Base-by-base conservation (phyloP, 352 stramenopile genomes). In the Plasmopara viticola region DNA sequence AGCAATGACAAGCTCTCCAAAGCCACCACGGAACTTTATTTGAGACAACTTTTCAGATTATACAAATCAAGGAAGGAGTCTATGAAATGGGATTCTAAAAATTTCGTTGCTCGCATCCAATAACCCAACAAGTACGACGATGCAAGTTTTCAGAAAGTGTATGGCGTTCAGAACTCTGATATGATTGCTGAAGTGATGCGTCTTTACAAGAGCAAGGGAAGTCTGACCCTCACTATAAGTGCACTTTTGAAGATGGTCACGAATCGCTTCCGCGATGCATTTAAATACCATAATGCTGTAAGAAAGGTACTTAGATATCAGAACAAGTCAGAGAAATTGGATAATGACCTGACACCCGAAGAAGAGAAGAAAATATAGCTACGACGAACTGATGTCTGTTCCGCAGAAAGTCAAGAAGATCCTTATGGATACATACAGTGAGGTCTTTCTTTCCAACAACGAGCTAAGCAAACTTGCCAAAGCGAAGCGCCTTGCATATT, bases 141-240 rank as follows among this genome's bases (percentile, higher is more conserved):
- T 48, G 10, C 20, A 38, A 47, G 14, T 48, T 38, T 38, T 48
- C 28, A 48, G 43, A 48, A 38, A 37, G 43, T 48, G 43, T 48
- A 12, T 48, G 28, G 14, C 13, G 43, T 48, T 14, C 28, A 35
- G 14, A 48, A 38, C 14, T 48, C 43, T 48, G 41, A 47, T 47
- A 34, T 47, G 41, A 34, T 47, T n/a, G 41, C 41, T n/a, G 13
- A 18, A 47, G 30, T 47, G 20, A 47, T 47, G 41, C 41, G 41
- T 34, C 41, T 47, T 29, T 47, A 47, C 20, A 47, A 47, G 25
- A 47, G 41, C 41, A 47, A 47, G 18, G 7, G 35, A 9, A 47
- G 18, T 47, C 41, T 47, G 8, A 47, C 35, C 41, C 41, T 47
- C 25, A 47, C 41, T 47, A 9, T 47, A 34, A 31, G 35, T n/a